Base-by-base conservation (phyloP, 1,139 yeast species). In the Hanseniaspora gamundiae region DNA sequence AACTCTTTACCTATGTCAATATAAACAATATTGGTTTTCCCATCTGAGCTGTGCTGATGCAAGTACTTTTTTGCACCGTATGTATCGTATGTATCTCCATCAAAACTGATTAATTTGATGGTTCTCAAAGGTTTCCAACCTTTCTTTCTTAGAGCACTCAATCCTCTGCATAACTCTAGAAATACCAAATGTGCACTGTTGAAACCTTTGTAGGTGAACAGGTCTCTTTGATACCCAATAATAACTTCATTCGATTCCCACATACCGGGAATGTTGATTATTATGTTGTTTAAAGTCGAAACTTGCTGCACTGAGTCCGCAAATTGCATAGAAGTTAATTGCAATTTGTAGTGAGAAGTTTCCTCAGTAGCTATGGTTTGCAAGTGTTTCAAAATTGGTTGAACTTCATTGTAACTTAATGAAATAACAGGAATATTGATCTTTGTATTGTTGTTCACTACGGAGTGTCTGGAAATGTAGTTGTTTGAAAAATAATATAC, bases 91-190 rank as follows among this genome's bases (percentile, higher is more conserved):
- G 67, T 69, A 16, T 66, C 68, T 7, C 72, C 78, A 55, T 74
- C 79, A 76, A 76, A 74, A 27, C 71, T 67, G 0, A 69, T 64
- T 22, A 73, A 55, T 45, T 65, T 67, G n/a, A 75, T 69, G 0
- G 76, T 71, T 44, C 79, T 59, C 44, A 73, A 55, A 4, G 80
- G 80, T 51, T 65, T 72, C 78, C 77, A 75, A 1, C 78, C 78
- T 39, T 54, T 60, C 51, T 62, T 55, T 4, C 57, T 48, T 28
- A 72, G 52, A 11, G 61, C 58, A 2, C 63, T 55, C 41, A 72
- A 58, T 0, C 73, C 73, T 43, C 74, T 58, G 1, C 73, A 68
- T 16, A 73, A 51, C 48, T 73, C 76, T 28, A 74, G 48, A 38
- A 73, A 47, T 0, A 68, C 58, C 2, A 69, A 65, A 46, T 67